Evolutionary conservation across 2,329 filamentous ascomycete genomes (phyloP), one percentile per base, ranked within the genome.

Genomic region (Aspergillus phoenicis): DNA sequence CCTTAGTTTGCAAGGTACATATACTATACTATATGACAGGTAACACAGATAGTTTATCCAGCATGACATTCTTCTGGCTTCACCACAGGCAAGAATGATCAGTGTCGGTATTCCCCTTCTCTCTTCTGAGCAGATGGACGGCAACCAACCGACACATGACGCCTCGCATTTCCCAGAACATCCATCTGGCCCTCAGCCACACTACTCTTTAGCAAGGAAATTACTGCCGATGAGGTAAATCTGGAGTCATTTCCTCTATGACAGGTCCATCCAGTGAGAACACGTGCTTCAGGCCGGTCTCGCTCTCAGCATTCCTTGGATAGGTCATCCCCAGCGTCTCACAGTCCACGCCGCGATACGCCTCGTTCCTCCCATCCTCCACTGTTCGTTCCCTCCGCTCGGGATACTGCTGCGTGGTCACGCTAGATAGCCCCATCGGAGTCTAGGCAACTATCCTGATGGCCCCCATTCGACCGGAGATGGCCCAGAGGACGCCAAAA

Each of bases 381-480:
- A 73, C 61, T 2, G 65, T 70, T 33, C 64, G 64, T 20, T 67
- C 63, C 62, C 68, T 73, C 17, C 68, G 67, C 60, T 73, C 71
- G 0, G 72, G 70, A 28, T 71, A 71, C 49, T 70, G 52, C 47
- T 70, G 54, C 3, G 67, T 69, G 11, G 65, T 57, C 11, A 63
- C 39, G 8, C 66, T 64, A 45, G 58, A 64, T n/a, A 70, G 62
- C 4, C 66, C 56, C 68, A 70, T 69, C n/a, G 65, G 60, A 38
- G 71, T 65, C 17, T 67, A 55, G n/a, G 67, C 68, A 11, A 70
- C 59, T 8, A 69, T 62, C 17, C 64, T 65, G 4, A 54, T 52
- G 45, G 2, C 67, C 33, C 33, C 63, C 41, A 71, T 67, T n/a
- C 85, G 26, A 51, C 20, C 24, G 26, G 39, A 8, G 52, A 36